A percentile compares a stretch with the other conserved stretches of the same genome.
Evolutionary conservation across 345 rosid genomes (phyloP).

Genomic region (Camelina hispida): DNA sequence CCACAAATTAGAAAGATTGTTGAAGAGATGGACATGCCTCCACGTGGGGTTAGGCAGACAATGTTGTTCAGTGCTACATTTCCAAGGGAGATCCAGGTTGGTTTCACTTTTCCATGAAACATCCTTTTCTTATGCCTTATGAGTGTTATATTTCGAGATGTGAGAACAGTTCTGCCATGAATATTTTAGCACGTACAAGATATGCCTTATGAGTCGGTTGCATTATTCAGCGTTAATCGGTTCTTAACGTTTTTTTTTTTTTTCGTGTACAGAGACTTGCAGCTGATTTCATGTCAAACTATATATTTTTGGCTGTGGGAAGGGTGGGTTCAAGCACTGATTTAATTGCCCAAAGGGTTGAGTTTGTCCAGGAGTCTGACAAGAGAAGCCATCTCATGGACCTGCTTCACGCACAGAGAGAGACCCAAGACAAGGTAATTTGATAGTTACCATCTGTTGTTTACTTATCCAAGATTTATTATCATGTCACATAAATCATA

Average conservation of each 20-base stretch:
- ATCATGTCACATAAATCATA: neutral
- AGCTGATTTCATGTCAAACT: constrained; percentile 81
- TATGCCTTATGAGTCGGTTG: too few species aligned
- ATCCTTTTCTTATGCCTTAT: constrained; percentile 12
- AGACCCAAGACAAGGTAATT: constrained; percentile 75
- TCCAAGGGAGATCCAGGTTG: constrained; percentile 96
- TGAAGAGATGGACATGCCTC: constrained; percentile 98
- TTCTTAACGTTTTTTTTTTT: constrained; percentile 14
- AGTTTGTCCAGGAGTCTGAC: constrained; percentile 89
- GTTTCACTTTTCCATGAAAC: constrained; percentile 21
- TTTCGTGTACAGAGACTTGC: constrained; percentile 82
- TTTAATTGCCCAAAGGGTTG: constrained; percentile 94
- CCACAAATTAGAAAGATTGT: constrained; percentile 98
- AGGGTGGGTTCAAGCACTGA: constrained; percentile 99
- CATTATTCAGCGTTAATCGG: too few species aligned
- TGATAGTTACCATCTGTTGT: constrained; percentile 12
- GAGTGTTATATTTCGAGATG: constrained; percentile 8
- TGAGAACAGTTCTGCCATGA: constrained; percentile 17
- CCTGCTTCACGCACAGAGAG: constrained; percentile 95
- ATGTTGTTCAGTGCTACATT: constrained; percentile 99
- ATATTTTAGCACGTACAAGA: constrained; percentile 20
- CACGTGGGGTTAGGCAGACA: constrained; percentile 83
- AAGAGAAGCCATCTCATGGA: constrained; percentile 99
- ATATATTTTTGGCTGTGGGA: constrained; percentile 97
- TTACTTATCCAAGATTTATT: constrained; percentile 11